phyloP scores from a whole-genome alignment of 208 protist genomes.

The Kentomonas sorsogonicus region DNA sequence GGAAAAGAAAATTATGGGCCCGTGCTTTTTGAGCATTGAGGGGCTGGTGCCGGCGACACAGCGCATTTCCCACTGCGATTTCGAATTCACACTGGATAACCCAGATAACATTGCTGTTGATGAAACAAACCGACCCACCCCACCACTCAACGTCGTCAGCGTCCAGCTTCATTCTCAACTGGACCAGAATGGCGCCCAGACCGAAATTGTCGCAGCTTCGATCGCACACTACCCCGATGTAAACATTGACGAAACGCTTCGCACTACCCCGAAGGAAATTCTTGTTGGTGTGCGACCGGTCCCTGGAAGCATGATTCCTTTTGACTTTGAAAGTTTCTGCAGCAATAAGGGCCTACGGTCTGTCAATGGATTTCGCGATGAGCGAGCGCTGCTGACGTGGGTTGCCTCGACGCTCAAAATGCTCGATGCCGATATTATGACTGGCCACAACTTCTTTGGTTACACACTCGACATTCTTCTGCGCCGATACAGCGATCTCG shows the following conservation, averaged over 20 bases:
- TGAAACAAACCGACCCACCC: slow-evolving; percentile 36
- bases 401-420: slow-evolving; percentile 62
- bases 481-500: slow-evolving; percentile 88
- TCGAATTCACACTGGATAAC: slow-evolving; percentile 71
- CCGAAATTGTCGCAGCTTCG: slow-evolving; percentile 91
- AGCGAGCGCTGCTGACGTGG: slow-evolving; percentile 75
- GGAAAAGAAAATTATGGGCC: slow-evolving; percentile 92
- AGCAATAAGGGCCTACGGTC: slow-evolving; percentile 49
- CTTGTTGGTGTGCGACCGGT: slow-evolving; percentile 59
- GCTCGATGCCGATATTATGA: slow-evolving; percentile 93
- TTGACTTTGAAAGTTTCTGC: slow-evolving; percentile 81
- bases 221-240: slow-evolving; percentile 78
- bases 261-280: slow-evolving; percentile 32
- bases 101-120: slow-evolving; percentile 70
- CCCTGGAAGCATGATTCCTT: slow-evolving; percentile 34
- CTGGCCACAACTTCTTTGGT: slow-evolving; percentile 97
- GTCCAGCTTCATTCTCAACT: slow-evolving; percentile 89
- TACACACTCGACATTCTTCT: slow-evolving; percentile 96
- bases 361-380: slow-evolving; percentile 58
- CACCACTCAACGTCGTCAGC: slow-evolving; percentile 81
- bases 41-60: slow-evolving; percentile 24
- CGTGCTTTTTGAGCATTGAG: slow-evolving; percentile 80
- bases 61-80: slow-evolving; percentile 76
- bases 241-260: slow-evolving; percentile 54
- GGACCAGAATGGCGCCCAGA: slow-evolving; percentile 50